Percentiles rank a stretch among this genome's conserved stretches.
Evolutionary conservation across 805 yeast genomes (phyloP).

Genomic region (Candida oleophila): DNA sequence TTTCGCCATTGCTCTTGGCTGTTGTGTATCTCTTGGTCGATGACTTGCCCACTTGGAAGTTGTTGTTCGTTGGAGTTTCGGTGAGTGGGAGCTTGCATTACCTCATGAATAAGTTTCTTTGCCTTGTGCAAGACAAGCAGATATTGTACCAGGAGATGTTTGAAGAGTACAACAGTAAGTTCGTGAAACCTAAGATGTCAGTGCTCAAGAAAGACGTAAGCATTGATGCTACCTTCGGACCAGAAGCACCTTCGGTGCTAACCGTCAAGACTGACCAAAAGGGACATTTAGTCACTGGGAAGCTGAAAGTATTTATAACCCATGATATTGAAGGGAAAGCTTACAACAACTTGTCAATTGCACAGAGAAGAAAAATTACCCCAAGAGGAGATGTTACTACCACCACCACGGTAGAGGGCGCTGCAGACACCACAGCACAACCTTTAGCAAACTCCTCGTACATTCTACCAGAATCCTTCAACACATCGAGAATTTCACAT

Average conservation of each 20-base stretch:
- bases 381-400: conserved; percentile 2
- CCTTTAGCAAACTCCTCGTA: conserved; percentile 1
- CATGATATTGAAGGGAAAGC: conserved; percentile 47
- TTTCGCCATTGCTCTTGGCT: conserved; percentile 57
- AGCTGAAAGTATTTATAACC: conserved; percentile 46
- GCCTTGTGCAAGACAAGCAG: conserved; percentile 55
- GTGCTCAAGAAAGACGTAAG: conserved; percentile 56
- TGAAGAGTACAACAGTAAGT: conserved; percentile 62
- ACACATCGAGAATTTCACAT: neutral
- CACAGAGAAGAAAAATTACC: conserved; percentile 3
- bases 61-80: conserved; percentile 32
- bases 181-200: conserved; percentile 56
- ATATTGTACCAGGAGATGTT: conserved; percentile 58
- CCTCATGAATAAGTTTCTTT: conserved; percentile 46
- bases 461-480: neutral
- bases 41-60: conserved; percentile 26
- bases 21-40: conserved; percentile 35
- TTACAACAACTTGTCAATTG: conserved; percentile 14
- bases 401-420: neutral
- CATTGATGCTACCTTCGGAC: conserved; percentile 54
- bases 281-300: conserved; percentile 21
- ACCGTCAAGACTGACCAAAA: conserved; percentile 18
- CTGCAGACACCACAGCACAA: neutral
- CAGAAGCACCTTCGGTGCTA: conserved; percentile 25
- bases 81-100: conserved; percentile 34